Percentiles rank a stretch among this genome's conserved stretches.
Conservation (phyloP, 345 rosid species). For the Eucalyptus dawsonii region DNA sequence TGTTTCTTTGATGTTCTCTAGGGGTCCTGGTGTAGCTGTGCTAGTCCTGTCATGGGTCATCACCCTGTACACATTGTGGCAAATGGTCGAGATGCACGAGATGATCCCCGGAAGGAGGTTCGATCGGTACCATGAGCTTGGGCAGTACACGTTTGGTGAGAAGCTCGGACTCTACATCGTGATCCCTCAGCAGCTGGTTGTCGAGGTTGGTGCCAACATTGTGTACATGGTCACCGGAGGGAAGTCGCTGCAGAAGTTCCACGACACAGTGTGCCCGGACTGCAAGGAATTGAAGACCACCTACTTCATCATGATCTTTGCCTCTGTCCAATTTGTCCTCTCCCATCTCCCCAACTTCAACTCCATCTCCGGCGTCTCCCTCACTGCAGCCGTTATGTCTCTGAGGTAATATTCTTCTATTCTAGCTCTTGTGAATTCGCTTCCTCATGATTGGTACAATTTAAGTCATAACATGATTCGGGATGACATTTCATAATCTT, state of each 20-base stretch:
- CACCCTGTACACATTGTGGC: slow-evolving; percentile 62
- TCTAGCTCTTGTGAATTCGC: too few species aligned
- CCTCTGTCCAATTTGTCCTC: too few species aligned
- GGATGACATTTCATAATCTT: background rate
- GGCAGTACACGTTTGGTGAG: slow-evolving; percentile 65
- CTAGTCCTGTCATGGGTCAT: slow-evolving; percentile 35
- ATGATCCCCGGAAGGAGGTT: slow-evolving; percentile 68
- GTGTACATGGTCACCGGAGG: slow-evolving; percentile 90
- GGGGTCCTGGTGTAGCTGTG: slow-evolving; percentile 48
- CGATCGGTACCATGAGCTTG: slow-evolving; percentile 72
- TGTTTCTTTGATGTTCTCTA: background rate
- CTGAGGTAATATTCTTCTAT: too few species aligned
- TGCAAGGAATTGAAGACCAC: background rate
- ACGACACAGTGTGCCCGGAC: slow-evolving; percentile 12
- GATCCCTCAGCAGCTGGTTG: slow-evolving; percentile 62
- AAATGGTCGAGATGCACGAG: slow-evolving; percentile 89
- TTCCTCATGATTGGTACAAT: too few species aligned
- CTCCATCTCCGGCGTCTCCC: too few species aligned
- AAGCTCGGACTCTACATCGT: slow-evolving; percentile 71
- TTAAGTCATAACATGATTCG: too few species aligned
- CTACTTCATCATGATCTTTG: too few species aligned
- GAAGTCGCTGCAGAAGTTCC: slow-evolving; percentile 49
- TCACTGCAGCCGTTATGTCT: too few species aligned
- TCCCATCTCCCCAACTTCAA: too few species aligned
- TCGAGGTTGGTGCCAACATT: slow-evolving; percentile 48